Evolutionary conservation across 2,329 filamentous ascomycete genomes (phyloP), one percentile per base, ranked within the genome.

Genomic region (Daldinia sp.): DNA sequence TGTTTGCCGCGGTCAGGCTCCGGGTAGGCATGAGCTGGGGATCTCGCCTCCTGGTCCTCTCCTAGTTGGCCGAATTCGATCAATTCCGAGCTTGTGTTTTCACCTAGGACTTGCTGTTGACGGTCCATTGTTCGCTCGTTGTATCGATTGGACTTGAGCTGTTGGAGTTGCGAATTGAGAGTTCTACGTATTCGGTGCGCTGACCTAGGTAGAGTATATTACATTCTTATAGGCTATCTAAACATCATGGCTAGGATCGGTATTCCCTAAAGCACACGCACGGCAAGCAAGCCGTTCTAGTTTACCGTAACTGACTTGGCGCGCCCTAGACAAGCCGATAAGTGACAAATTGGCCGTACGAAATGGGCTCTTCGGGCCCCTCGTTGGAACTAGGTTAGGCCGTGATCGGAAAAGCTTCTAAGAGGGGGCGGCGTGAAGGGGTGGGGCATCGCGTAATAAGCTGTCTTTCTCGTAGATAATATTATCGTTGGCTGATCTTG

Each of bases 1-100:
- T 65, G 64, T 53, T 30, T 67, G 1, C 68, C 68, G 23, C 68
- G 68, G 56, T 70, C 68, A 39, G 68, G 65, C 6, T 69, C 58
- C 7, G 67, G 67, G 7, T 70, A 67, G 18, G 64, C 60, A 9
- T 59, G 56, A 35, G 54, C 64, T 39, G 51, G 28, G 4, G 15
- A 12, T 39, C 58, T 48, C 39, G 57, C 48, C 12, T n/a, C 48
- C 6, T 51, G 41, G 6, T 54, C 42, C 12, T 67, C 68, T 28
- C 58, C 54, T 3, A 55, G 0, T 1, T 48, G n/a, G 3, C 58
- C 68, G 9, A 65, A 41, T 30, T 68, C 64, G 20, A 61, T 30
- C 7, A 60, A 56, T 53, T 67, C 67, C 13, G 37, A 10, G 42
- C 54, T 51, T 7, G 46, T 33, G 26, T 62, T 58, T 26, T 41